Evolutionary conservation across 192 early-diverging fungal genomes (phyloP).

Genomic region (Coemansia javaensis): DNA sequence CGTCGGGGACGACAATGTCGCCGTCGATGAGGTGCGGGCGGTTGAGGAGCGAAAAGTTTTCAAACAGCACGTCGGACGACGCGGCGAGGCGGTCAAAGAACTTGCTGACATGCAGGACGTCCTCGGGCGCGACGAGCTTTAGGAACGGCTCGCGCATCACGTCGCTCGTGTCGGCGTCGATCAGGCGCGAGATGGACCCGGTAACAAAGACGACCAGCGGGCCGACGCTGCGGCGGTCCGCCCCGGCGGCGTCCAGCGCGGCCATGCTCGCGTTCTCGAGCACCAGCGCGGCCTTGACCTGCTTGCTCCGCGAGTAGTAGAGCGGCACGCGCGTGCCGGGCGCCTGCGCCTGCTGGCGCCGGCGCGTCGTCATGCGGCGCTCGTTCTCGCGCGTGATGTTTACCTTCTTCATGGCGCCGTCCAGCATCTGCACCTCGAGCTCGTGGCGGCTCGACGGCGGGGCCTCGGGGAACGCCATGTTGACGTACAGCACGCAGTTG

Average conservation of each 20-base stretch:
- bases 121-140: too few relatives aligned
- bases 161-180: too few relatives aligned
- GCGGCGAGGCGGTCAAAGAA: constrained; percentile 26
- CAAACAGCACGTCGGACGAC: constrained; percentile 29
- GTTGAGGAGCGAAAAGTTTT: constrained; percentile 29
- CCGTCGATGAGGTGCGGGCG: constrained; percentile 37
- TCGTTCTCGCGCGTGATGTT: constrained; percentile 26
- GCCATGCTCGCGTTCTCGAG: constrained; percentile 26
- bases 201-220: constrained; percentile 37
- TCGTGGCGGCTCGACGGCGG: constrained; percentile 23
- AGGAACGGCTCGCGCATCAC: constrained; percentile 30
- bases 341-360: neutral
- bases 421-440: constrained; percentile 40
- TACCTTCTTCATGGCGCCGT: constrained; percentile 29
- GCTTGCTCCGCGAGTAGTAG: constrained; percentile 21
- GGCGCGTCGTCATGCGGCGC: neutral
- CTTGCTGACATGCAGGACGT: constrained; percentile 9
- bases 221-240: constrained; percentile 15
- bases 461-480: constrained; percentile 21
- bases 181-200: constrained; percentile 33
- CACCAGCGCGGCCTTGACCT: constrained; percentile 33
- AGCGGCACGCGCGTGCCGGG: constrained; percentile 13
- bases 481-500: constrained; percentile 29
- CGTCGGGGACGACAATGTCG: constrained; percentile 25
- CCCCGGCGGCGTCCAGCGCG: constrained; percentile 1